phyloP scores from a whole-genome alignment of 1,284 basidiomycete species.

The Chiua sp. region DNA sequence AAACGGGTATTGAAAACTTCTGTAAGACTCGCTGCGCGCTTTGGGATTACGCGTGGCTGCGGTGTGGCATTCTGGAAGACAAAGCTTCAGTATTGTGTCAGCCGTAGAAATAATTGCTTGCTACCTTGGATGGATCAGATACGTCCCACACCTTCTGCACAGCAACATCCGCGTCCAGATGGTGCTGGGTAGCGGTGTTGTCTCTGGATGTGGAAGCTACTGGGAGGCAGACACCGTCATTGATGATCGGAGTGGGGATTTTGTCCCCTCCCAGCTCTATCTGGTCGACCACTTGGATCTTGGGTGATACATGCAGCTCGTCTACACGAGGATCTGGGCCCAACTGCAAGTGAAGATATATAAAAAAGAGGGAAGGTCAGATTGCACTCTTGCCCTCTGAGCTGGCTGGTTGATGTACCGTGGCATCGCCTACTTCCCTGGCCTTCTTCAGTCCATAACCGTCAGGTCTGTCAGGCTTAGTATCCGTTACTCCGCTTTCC shows the following conservation, averaged over 20 bases:
- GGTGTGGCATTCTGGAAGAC: background rate
- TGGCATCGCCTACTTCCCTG: background rate
- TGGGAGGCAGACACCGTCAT: background rate
- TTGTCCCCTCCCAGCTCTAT: background rate
- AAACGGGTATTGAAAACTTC: too few relatives aligned
- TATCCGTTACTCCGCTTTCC: too few relatives aligned
- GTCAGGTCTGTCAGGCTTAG: background rate
- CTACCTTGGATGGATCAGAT: constrained; percentile 4
- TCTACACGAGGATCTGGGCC: background rate
- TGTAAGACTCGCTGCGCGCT: too few relatives aligned
- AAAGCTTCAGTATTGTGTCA: background rate
- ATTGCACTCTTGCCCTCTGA: background rate
- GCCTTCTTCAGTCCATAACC: background rate
- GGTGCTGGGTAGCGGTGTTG: background rate
- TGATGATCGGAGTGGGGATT: too few relatives aligned
- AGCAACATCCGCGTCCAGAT: background rate
- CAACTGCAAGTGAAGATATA: background rate
- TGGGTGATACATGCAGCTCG: background rate
- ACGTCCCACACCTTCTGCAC: background rate
- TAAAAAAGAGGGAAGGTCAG: background rate
- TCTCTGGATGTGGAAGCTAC: background rate
- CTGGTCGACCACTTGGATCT: background rate
- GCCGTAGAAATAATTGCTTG: background rate
- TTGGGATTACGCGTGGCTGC: too few relatives aligned
- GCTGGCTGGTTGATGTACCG: background rate